A percentile compares a stretch with the other conserved stretches of the same genome.
Evolutionary conservation across 768 basidiomycete genomes (phyloP).

Genomic region (Suillus americanus): DNA sequence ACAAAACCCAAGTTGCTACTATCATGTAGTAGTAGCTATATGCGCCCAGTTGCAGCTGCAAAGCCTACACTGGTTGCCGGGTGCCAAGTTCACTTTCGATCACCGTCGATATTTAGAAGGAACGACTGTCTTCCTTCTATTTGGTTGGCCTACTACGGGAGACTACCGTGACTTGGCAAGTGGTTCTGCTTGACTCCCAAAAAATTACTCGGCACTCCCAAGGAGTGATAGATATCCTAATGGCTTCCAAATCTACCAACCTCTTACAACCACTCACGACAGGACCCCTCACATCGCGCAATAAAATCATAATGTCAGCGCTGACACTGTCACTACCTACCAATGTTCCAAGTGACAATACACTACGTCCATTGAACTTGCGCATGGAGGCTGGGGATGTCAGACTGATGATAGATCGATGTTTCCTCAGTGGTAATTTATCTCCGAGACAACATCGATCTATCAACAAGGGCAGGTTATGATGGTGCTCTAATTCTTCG

Average conservation of each 20-base stretch:
- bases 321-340: slow-evolving; percentile 21
- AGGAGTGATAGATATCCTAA: slow-evolving; percentile 7
- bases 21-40: too few species aligned
- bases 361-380: too few species aligned
- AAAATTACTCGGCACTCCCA: not conserved
- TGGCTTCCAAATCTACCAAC: slow-evolving; percentile 13
- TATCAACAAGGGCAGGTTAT: slow-evolving; percentile 39
- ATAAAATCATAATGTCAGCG: slow-evolving; percentile 41
- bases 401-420: slow-evolving; percentile 29
- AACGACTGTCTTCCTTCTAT: not conserved
- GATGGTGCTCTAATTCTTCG: slow-evolving; percentile 13
- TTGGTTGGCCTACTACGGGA: not conserved
- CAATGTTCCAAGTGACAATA: slow-evolving; percentile 27
- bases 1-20: too few species aligned
- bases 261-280: slow-evolving; percentile 32
- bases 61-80: not conserved
- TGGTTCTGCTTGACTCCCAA: not conserved
- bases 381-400: slow-evolving; percentile 35
- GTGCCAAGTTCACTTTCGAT: not conserved
- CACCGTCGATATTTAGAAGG: not conserved
- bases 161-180: not conserved
- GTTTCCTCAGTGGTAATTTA: not conserved
- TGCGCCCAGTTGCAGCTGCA: not conserved
- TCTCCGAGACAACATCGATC: slow-evolving; percentile 41
- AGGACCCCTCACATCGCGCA: slow-evolving; percentile 36